Percentiles rank a stretch among this genome's conserved stretches.
Evolutionary conservation across 441 rosid species (phyloP).

Genomic region (Aquilaria agallochum): DNA sequence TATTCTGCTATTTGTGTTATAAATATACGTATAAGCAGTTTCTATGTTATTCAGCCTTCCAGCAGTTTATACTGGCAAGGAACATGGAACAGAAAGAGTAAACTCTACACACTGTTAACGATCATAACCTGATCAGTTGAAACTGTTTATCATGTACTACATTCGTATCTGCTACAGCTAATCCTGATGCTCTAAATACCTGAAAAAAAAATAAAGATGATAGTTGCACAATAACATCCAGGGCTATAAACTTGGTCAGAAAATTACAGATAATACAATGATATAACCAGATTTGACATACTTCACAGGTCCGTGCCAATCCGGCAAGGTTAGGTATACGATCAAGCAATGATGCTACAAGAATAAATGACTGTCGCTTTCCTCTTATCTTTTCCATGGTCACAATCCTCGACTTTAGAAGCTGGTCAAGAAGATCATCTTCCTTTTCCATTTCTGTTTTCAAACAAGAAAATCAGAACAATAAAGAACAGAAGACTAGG

Average conservation of each 20-base stretch:
- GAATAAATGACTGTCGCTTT: constrained; percentile 68
- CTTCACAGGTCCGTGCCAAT: constrained; percentile 96
- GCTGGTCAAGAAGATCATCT: constrained; percentile 69
- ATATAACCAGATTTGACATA: constrained; percentile 21
- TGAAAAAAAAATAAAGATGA: constrained; percentile 21
- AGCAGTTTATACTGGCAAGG: neutral
- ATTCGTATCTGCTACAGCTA: constrained; percentile 66
- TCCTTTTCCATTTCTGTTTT: constrained; percentile 84
- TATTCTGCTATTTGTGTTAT: too few species aligned
- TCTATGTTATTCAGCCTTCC: too few species aligned
- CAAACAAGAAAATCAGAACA: constrained; percentile 10
- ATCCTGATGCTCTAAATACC: constrained; percentile 82
- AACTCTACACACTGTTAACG: neutral
- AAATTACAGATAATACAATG: constrained; percentile 10
- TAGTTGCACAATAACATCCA: too few species aligned
- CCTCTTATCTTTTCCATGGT: constrained; percentile 58
- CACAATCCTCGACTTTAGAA: constrained; percentile 66
- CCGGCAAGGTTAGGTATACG: constrained; percentile 98
- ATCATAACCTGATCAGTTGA: constrained; percentile 83
- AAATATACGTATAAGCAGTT: too few species aligned
- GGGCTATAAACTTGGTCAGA: constrained; percentile 12
- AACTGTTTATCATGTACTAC: constrained; percentile 79
- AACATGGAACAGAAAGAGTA: neutral
- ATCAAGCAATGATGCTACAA: constrained; percentile 89
- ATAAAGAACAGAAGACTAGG: neutral